Percentiles rank a stretch among this genome's conserved stretches.
phyloP scores from a whole-genome alignment of 148 eudicot genomes.

The Euryodendron excelsum region DNA sequence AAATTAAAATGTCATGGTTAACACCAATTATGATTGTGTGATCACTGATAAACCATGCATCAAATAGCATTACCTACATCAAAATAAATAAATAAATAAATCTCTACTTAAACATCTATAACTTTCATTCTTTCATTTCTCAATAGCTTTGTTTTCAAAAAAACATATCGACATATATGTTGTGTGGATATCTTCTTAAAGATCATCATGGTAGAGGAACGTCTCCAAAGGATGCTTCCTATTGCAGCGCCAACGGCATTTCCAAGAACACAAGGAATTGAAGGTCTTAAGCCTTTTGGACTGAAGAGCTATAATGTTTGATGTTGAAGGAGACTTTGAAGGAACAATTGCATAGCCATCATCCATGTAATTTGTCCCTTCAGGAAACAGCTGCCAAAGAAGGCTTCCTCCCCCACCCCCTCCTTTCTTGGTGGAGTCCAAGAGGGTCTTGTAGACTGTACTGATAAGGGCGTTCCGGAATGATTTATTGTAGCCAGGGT shows the following conservation, averaged over 20 bases:
- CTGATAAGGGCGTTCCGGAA: constrained; percentile 48
- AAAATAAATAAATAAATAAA: too few relatives aligned
- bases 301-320: constrained; percentile 56
- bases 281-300: constrained; percentile 51
- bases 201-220: constrained; percentile 25
- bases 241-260: constrained; percentile 72
- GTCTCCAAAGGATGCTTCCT: constrained; percentile 30
- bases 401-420: constrained; percentile 79
- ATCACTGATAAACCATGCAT: too few relatives aligned
- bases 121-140: neutral
- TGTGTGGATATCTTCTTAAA: constrained; percentile 10
- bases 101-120: neutral
- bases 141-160: constrained; percentile 3
- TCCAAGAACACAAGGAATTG: constrained; percentile 54
- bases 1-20: too few relatives aligned
- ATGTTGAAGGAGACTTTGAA: constrained; percentile 45
- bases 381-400: constrained; percentile 82
- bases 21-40: too few relatives aligned
- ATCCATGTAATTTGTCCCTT: constrained; percentile 72
- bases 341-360: constrained; percentile 76
- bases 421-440: constrained; percentile 65
- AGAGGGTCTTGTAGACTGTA: constrained; percentile 43
- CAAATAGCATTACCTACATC: too few relatives aligned
- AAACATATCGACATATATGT: neutral
- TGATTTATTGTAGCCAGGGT: constrained; percentile 57